Evolutionary conservation across 202 grass and related monocot genomes (phyloP), one percentile per base, ranked within the genome.

Genomic region (Digitaria exilis): DNA sequence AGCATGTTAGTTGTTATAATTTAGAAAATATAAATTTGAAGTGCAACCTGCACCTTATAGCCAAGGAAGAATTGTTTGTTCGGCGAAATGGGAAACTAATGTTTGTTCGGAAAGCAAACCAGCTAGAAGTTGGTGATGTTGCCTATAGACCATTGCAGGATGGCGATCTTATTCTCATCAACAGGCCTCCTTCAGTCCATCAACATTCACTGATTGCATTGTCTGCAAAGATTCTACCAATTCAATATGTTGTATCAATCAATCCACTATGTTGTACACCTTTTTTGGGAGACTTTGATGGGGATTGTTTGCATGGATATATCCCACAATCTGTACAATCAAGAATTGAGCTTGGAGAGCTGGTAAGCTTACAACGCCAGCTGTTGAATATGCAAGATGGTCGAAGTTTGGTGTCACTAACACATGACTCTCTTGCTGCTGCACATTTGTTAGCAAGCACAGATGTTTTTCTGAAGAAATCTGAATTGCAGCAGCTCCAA

Each of bases 271-370:
- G 91, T 17, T 98, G 96, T 84, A 35, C 77, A 25, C 96, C 96
- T 67, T 76, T 98, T 50, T 35, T 83, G 62, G 96, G 96, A 61
- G 96, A 98, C 85, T 98, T 98, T 59, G 96, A 98, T 84, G 96
- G 96, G 34, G 96, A 98, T 22, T 95, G 95, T 86, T 82, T 97
- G 45, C 95, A 97, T 83, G 95, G 95, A 42, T 97, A 95, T 88
- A 71, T 97, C 19, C 92, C 95, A 34, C 92, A 97, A 30, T 92
- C 92, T 3, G 8, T 97, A 35, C 78, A 34, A 67, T 97, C 86
- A 57, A 92, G 92, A 86, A 85, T 86, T 62, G 95, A 97, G 69
- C 93, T 97, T 85, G 52, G 69, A 43, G 81, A 93, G 60, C 57
- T 97, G 29, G 88, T 93, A 67, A 91, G 82, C 29, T 88, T 97